Evolutionary conservation across 176 grass and related monocot species (phyloP).

Genomic region (Microstegium vimineum): DNA sequence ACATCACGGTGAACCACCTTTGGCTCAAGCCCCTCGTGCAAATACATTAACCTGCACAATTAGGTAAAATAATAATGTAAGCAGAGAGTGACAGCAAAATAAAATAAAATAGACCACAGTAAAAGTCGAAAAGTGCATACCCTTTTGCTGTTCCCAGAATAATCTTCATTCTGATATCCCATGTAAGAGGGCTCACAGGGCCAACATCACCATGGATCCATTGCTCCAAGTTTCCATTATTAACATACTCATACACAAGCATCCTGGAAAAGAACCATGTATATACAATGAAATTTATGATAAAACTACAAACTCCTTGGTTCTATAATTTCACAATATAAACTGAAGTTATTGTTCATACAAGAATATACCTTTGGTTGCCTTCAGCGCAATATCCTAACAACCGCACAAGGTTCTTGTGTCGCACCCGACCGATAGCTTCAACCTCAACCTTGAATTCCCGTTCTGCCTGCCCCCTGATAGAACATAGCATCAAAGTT

Average conservation of each 20-base stretch:
- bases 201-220: conserved; percentile 97
- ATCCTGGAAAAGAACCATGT: conserved; percentile 51
- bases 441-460: conserved; percentile 99
- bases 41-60: conserved; percentile 79
- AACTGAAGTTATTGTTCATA: conserved; percentile 1
- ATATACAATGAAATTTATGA: conserved; percentile 18
- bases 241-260: conserved; percentile 89
- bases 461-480: conserved; percentile 91
- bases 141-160: conserved; percentile 95
- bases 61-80: conserved; percentile 18
- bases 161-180: conserved; percentile 85
- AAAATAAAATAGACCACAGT: background rate
- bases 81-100: background rate
- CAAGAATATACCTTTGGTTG: conserved; percentile 70
- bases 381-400: conserved; percentile 96
- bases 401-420: conserved; percentile 93
- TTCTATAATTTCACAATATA: conserved; percentile 3
- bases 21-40: conserved; percentile 96
- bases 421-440: conserved; percentile 90
- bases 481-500: conserved; percentile 28
- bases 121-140: conserved; percentile 26
- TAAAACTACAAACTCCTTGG: background rate
- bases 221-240: conserved; percentile 97
- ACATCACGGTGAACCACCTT: conserved; percentile 98
- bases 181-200: conserved; percentile 85